Evolutionary conservation across 768 basidiomycete species (phyloP).

Genomic region (Termitomyces sp.): DNA sequence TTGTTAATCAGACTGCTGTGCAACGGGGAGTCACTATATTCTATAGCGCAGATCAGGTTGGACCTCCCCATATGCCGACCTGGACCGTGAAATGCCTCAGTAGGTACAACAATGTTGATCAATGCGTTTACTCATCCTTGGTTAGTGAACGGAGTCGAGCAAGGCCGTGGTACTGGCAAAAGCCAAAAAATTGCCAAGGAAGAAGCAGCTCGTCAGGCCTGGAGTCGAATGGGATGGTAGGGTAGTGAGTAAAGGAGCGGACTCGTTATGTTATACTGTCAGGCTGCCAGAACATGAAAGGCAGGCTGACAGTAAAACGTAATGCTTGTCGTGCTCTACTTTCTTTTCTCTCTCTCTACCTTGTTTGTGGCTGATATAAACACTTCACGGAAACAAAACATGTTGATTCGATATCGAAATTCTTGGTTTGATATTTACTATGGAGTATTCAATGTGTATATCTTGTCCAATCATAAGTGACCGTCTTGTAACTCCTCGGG

Average conservation of each 20-base stretch:
- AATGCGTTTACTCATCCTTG: background rate
- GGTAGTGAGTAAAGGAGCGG: slow-evolving; percentile 7
- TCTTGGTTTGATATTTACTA: background rate
- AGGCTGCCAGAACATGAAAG: slow-evolving; percentile 11
- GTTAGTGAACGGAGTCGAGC: slow-evolving; percentile 46
- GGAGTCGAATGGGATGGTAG: slow-evolving; percentile 48
- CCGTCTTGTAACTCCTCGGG: background rate
- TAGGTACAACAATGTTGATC: slow-evolving; percentile 22
- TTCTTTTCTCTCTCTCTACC: background rate
- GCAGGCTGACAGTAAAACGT: slow-evolving; percentile 15
- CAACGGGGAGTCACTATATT: slow-evolving; percentile 39
- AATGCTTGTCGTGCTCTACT: slow-evolving; percentile 9
- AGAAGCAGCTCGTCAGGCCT: slow-evolving; percentile 59
- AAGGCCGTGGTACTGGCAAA: slow-evolving; percentile 46
- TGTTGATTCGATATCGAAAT: background rate
- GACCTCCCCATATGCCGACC: slow-evolving; percentile 49
- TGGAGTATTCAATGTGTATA: background rate
- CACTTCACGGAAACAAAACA: background rate
- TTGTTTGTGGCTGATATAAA: background rate
- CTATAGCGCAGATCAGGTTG: slow-evolving; percentile 41
- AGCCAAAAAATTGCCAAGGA: slow-evolving; percentile 67
- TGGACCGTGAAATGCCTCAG: slow-evolving; percentile 53
- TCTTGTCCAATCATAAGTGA: background rate
- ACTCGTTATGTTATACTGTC: slow-evolving; percentile 14
- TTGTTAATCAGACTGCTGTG: slow-evolving; percentile 48